Base-by-base conservation (phyloP, 2,329 filamentous ascomycete species). In the Fusarium torreyae region DNA sequence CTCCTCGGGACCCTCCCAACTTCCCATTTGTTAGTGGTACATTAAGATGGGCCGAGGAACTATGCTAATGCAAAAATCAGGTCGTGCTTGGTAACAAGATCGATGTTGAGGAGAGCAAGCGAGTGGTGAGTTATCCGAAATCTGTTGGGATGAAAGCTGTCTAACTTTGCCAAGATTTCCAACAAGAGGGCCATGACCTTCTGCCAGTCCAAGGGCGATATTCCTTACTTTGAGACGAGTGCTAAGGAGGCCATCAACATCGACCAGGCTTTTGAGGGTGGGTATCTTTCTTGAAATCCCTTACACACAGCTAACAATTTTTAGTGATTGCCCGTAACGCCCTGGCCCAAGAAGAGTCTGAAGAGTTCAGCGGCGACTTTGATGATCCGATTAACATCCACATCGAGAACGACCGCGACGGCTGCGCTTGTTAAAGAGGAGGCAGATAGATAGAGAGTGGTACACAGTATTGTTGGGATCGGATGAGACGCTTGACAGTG, bases 211-310 rank as follows among this genome's bases (percentile, higher is more conserved):
- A 98, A 98, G 83, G 95, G 95, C 48, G 94, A 94, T 63, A 98
- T 99, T 71, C 96, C 96, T 18, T 99, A 99, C 82, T 99, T 99
- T 77, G 96, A 99, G 88, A 99, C 96, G 18, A 98, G 94, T 82
- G 96, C 96, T 65, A 99, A 99, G 85, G 96, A 99, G 81, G 96
- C 95, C 64, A 92, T 98, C 82, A 99, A 99, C 78, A 96, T 99
- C 43, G 96, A 99, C 82, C 94, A 89, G 77, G 87, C 87, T 26
- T 89, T 89, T 74, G 90, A 93, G 80, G 88, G 89, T 90, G 78
- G 63, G 82, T 73, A 45, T 8, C 10, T 18, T 3, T 6, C n/a
- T 28, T 28, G 7, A 15, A 5, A 22, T 10, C 17, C 7, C 28
- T 2, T 22, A n/a, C 13, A 31, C 8, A 44, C 18, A 42, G 38